Evolutionary conservation across 2,329 filamentous ascomycete species (phyloP).

Genomic region (Gaeumannomyces sp.): DNA sequence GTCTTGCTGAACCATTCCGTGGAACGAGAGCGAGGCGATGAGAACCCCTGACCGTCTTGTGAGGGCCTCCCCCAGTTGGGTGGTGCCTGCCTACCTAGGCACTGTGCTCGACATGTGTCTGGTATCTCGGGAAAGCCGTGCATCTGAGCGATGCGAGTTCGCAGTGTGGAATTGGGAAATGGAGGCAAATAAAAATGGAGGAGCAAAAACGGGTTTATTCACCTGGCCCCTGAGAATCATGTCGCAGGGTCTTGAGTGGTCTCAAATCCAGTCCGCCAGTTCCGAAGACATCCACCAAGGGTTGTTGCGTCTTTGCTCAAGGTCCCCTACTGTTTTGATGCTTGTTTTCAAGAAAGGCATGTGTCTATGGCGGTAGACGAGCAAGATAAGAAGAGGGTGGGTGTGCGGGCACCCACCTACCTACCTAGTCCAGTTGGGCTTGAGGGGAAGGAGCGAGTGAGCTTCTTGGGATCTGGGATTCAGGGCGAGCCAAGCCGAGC

Average conservation of each 20-base stretch:
- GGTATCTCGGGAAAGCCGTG: not conserved
- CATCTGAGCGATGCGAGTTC: not conserved
- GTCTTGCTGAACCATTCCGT: not conserved
- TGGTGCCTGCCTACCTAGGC: too few species aligned
- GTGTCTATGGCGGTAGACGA: not conserved
- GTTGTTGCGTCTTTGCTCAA: not conserved
- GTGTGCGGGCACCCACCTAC: too few species aligned
- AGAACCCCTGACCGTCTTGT: not conserved
- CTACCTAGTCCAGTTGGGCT: not conserved
- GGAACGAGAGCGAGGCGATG: not conserved
- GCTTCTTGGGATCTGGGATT: not conserved
- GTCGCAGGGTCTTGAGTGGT: not conserved
- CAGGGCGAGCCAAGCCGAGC: not conserved
- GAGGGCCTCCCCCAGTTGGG: not conserved
- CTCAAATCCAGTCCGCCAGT: not conserved
- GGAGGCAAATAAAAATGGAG: not conserved
- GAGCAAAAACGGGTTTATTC: slow-evolving; percentile 1
- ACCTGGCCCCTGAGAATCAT: slow-evolving; percentile 10
- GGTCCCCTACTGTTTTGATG: not conserved
- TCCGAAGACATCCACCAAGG: not conserved
- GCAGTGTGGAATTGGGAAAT: not conserved
- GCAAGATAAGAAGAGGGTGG: not conserved
- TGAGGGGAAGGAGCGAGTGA: not conserved
- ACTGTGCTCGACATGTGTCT: not conserved
- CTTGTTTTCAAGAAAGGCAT: not conserved